phyloP scores from a whole-genome alignment of 2,329 filamentous ascomycete species.

The Tolypocladium pustulatum region DNA sequence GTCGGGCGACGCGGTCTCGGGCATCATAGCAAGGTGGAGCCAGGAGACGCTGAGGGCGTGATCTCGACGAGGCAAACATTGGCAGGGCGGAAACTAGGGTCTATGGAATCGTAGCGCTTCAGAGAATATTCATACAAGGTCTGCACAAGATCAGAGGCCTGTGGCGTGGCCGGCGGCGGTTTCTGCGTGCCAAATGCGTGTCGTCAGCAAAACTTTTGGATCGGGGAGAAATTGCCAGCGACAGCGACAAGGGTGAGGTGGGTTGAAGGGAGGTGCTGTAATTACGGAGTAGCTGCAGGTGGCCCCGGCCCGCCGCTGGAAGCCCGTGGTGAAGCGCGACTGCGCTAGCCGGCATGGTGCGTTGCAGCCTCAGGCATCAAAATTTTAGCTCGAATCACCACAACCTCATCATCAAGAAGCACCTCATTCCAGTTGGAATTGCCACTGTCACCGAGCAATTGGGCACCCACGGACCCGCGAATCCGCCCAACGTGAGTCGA shows the following conservation, averaged over 20 bases:
- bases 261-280: not conserved
- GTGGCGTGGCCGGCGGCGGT: conserved; percentile 33
- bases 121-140: conserved; percentile 35
- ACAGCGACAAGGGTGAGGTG: conserved; percentile 6
- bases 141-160: conserved; percentile 44
- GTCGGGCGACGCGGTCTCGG: conserved; percentile 48
- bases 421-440: not conserved
- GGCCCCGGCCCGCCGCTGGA: not conserved
- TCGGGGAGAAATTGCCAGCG: conserved; percentile 18
- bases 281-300: not conserved
- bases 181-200: conserved; percentile 29
- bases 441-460: conserved; percentile 21
- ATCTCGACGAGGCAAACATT: conserved; percentile 49
- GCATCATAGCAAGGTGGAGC: conserved; percentile 42
- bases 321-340: not conserved
- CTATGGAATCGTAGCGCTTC: conserved; percentile 37
- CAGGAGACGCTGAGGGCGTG: conserved; percentile 34
- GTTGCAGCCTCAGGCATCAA: conserved; percentile 22
- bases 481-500: conserved; percentile 20
- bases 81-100: conserved; percentile 44
- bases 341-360: not conserved
- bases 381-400: conserved; percentile 15
- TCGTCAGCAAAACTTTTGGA: conserved; percentile 43
- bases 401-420: conserved; percentile 12
- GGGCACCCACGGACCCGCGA: conserved; percentile 19